A percentile compares a stretch with the other conserved stretches of the same genome.
Evolutionary conservation across 139 green algal species (phyloP).

Genomic region (Klebsormidium nitens): DNA sequence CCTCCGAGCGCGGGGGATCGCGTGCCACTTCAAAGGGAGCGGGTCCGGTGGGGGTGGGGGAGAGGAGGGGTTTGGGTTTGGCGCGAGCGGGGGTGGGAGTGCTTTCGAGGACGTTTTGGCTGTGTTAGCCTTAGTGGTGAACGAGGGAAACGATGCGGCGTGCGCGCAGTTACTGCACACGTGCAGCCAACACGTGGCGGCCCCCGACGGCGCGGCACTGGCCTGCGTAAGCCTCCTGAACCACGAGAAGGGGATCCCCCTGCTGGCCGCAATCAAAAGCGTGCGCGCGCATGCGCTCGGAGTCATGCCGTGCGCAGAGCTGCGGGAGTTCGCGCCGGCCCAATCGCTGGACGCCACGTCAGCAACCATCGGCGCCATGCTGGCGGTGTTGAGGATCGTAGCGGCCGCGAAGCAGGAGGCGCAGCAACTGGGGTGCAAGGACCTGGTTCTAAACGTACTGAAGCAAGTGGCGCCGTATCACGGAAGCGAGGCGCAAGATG

Average conservation of each 20-base stretch:
- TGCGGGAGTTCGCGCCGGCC: neutral
- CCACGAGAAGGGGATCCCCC: neutral
- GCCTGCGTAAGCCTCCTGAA: conserved; percentile 8
- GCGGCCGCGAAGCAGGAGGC: too few relatives aligned
- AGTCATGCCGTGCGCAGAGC: conserved; percentile 2
- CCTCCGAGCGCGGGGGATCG: conserved; percentile 3
- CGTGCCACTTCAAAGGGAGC: neutral
- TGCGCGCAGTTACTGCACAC: conserved; percentile 6
- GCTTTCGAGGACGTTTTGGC: conserved; percentile 12
- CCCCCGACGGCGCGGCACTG: too few relatives aligned
- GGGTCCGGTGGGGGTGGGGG: neutral
- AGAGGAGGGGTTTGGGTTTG: neutral
- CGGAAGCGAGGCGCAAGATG: too few relatives aligned
- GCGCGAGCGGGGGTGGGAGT: neutral
- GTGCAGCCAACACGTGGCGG: neutral
- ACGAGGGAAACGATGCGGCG: conserved; percentile 6
- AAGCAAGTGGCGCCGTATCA: too few relatives aligned
- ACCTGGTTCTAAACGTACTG: too few relatives aligned
- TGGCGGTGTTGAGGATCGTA: too few relatives aligned
- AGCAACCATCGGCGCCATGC: too few relatives aligned
- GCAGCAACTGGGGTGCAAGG: too few relatives aligned
- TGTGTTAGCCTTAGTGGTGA: neutral
- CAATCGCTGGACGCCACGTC: too few relatives aligned
- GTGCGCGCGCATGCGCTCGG: conserved; percentile 5
- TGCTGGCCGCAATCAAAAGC: conserved; percentile 6